phyloP scores from a whole-genome alignment of 2,329 filamentous ascomycete genomes.

The Fusarium equiseti region DNA sequence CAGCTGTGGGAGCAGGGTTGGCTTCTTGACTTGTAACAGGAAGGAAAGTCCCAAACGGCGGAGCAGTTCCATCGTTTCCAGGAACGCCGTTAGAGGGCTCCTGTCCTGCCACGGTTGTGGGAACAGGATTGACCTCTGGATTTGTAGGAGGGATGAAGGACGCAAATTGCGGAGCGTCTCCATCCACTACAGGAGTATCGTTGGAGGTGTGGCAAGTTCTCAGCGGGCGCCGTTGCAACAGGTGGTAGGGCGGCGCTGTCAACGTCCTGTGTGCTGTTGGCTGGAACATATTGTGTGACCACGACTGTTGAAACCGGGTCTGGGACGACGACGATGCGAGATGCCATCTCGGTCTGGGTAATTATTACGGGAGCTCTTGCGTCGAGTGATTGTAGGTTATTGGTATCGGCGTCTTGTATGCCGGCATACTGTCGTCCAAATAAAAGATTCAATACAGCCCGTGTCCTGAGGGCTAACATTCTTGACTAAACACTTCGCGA shows the following conservation, averaged over 20 bases:
- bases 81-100: slow-evolving; percentile 8
- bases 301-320: slow-evolving; percentile 33
- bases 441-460: slow-evolving; percentile 63
- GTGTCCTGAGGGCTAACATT: slow-evolving; percentile 57
- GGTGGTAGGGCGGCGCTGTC: slow-evolving; percentile 9
- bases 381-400: slow-evolving; percentile 33
- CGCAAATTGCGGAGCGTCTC: slow-evolving; percentile 29
- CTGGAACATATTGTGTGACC: slow-evolving; percentile 34
- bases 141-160: slow-evolving; percentile 31
- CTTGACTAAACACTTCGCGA: slow-evolving; percentile 53
- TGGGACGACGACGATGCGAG: slow-evolving; percentile 28
- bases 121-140: slow-evolving; percentile 11
- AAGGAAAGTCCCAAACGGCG: slow-evolving; percentile 36
- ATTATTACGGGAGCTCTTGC: slow-evolving; percentile 32
- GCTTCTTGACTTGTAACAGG: slow-evolving; percentile 21
- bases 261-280: slow-evolving; percentile 21
- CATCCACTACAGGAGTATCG: slow-evolving; percentile 16
- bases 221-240: slow-evolving; percentile 24
- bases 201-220: slow-evolving; percentile 14
- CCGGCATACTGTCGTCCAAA: slow-evolving; percentile 66
- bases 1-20: slow-evolving; percentile 17
- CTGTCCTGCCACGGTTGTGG: slow-evolving; percentile 23
- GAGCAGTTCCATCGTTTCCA: slow-evolving; percentile 15
- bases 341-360: slow-evolving; percentile 37
- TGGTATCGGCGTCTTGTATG: slow-evolving; percentile 51